Evolutionary conservation across 441 rosid genomes (phyloP), one percentile per base, ranked within the genome.

Genomic region (Erodium moschatum): DNA sequence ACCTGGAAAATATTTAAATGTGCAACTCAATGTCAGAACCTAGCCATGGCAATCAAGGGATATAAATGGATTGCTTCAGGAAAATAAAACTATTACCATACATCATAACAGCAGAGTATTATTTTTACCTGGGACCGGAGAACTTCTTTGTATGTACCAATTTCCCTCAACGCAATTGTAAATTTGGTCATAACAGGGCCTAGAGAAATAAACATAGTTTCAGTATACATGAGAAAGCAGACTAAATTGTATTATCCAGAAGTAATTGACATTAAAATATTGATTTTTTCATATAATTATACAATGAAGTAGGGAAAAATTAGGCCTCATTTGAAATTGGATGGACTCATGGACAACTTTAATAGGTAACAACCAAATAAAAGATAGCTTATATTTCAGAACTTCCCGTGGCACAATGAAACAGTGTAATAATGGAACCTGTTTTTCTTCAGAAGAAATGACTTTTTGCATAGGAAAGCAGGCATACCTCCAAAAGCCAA

Each of bases 161-260:
- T 92, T 79, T 96, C 99, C 78, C 98, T 87, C 84, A 96, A 75
- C 3, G 99, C 99, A 81, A 96, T 92, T 33, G 97, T 96, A 80
- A 92, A 96, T 80, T 96, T 96, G 64, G 97, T 96, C 98, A 96
- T 96, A 67, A 96, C 99, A 69, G 99, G 99, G 56, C 99, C 98
- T 92, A 77, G 19, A 71, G 1, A 70, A 81, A 29, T 15, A 74
- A 78, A 74, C n/a, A 73, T 52, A 56, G 64, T 44, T 63, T 70
- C 69, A 72, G 66, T 67, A 16, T 69, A 72, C 2, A 6, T 15
- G 64, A 20, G 31, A 27, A 60, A 20, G 12, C 64, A 60, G 33
- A 9, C n/a, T 4, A 60, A 19, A 9, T 21, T 13, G 8, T 20
- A 8, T 60, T 60, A 60, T 21, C 64, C 64, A 60, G 63, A 20